phyloP scores from a whole-genome alignment of 371 early-diverging fungal species.

The Apophysomyces variabilis region DNA sequence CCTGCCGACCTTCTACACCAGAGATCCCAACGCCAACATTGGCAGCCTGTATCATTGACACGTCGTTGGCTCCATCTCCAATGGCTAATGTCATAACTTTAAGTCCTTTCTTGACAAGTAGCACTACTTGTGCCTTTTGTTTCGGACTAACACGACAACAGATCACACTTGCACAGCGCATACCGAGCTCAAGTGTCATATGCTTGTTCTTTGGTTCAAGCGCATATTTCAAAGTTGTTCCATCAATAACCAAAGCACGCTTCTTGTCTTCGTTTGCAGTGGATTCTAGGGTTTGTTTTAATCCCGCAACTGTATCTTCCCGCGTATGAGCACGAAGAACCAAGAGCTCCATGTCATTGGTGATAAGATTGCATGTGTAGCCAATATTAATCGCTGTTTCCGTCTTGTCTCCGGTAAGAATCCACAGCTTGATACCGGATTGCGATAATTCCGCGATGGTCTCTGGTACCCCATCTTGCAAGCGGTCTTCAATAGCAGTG shows the following conservation, averaged over 20 bases:
- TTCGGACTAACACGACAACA: conserved; percentile 91
- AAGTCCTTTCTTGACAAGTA: conserved; percentile 42
- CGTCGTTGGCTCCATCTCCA: conserved; percentile 96
- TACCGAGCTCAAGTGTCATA: conserved; percentile 69
- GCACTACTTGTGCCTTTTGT: conserved; percentile 89
- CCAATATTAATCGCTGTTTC: conserved; percentile 88
- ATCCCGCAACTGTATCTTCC: conserved; percentile 58
- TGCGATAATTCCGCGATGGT: conserved; percentile 76
- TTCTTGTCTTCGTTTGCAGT: conserved; percentile 31
- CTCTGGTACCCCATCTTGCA: conserved; percentile 89
- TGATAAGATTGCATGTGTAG: conserved; percentile 76
- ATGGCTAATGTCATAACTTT: conserved; percentile 82
- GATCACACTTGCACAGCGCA: conserved; percentile 75
- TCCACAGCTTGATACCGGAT: conserved; percentile 94
- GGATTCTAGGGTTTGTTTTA: conserved; percentile 61
- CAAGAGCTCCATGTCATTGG: conserved; percentile 70
- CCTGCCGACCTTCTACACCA: conserved; percentile 94
- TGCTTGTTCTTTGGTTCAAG: conserved; percentile 62
- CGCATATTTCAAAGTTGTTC: conserved; percentile 82
- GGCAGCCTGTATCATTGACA: conserved; percentile 92
- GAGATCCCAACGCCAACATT: conserved; percentile 92
- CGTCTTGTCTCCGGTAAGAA: conserved; percentile 94
- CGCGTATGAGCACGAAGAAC: conserved; percentile 67
- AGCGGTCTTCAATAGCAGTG: conserved; percentile 92
- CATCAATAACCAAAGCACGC: conserved; percentile 91